Evolutionary conservation across 768 basidiomycete genomes (phyloP), one percentile per base, ranked within the genome.

Genomic region (Lepiota subincarnata): DNA sequence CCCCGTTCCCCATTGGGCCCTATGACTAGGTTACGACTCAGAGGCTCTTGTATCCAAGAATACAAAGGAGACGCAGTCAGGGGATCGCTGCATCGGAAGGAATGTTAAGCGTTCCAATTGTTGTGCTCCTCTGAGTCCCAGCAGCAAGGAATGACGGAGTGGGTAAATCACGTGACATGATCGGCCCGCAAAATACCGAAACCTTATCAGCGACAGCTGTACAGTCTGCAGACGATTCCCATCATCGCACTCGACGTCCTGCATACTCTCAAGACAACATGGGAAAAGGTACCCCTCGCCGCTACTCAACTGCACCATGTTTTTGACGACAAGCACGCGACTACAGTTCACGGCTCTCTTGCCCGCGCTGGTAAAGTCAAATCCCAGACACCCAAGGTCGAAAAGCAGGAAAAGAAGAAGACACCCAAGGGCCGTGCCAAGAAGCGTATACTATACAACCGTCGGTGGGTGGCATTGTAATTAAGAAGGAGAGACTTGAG

Each of bases 311-410:
- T 45, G 40, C 50, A 41, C 41, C 31, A 43, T 22, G 19, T 18
- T n/a, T 20, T 48, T 38, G 18, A 53, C 41, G 37, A n/a, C 56
- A 24, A 35, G 38, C 46, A 35, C 22, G 10, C 34, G 13, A 19
- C 16, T 40, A 44, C 64, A 93, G 94, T 96, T 78, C 94, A 98
- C 89, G 94, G 94, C 73, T 98, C 94, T 71, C 93, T 96, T 78
- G 94, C 94, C 77, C 94, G 94, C 81, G 94, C 94, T 71, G 95
- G 95, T 73, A 98, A 98, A 84, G 96, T 98, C 81, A 97, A 93
- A 79, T 92, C 90, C 64, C 92, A 95, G 77, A 91, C 88, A 66
- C 95, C 95, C 66, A 98, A 98, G 78, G 96, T 97, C 68, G 96
- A 97, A 67, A 85, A 87, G 73, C 92, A 96, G 79, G 96, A 98